Percentiles rank a stretch among this genome's conserved stretches.
phyloP scores from a whole-genome alignment of 495 filamentous ascomycete genomes.

The Annulohypoxylon maeteangense region DNA sequence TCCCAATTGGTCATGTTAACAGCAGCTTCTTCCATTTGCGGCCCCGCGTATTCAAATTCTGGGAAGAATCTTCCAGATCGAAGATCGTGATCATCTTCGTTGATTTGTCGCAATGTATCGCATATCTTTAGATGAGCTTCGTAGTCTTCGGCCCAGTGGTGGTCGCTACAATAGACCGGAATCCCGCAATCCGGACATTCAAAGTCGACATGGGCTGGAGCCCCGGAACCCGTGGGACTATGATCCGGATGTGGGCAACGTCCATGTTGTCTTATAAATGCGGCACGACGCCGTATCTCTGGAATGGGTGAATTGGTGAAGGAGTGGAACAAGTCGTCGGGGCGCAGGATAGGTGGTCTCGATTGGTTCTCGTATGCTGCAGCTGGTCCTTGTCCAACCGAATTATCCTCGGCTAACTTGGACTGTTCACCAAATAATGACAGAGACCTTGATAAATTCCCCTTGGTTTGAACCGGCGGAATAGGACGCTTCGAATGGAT shows the following conservation, averaged over 20 bases:
- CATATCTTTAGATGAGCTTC: constrained; percentile 91
- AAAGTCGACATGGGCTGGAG: constrained; percentile 84
- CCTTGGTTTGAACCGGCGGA: neutral
- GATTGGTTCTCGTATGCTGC: constrained; percentile 41
- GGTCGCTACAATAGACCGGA: constrained; percentile 90
- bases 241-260: constrained; percentile 92
- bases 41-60: constrained; percentile 89
- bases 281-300: constrained; percentile 84
- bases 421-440: constrained; percentile 42
- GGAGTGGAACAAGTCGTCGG: constrained; percentile 90
- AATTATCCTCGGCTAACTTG: constrained; percentile 27
- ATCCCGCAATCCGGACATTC: constrained; percentile 98
- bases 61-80: constrained; percentile 89
- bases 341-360: constrained; percentile 66
- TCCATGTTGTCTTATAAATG: constrained; percentile 88
- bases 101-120: constrained; percentile 88
- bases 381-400: constrained; percentile 24
- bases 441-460: constrained; percentile 32
- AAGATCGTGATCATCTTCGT: constrained; percentile 98
- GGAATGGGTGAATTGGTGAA: constrained; percentile 88
- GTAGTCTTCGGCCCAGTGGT: constrained; percentile 95
- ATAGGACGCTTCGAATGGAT: constrained; percentile 20
- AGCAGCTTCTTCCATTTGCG: constrained; percentile 88
- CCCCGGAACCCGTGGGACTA: constrained; percentile 52
- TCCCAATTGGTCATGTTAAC: constrained; percentile 99